Percentiles rank a stretch among this genome's conserved stretches.
These are phyloP conservation scores for Adenanthera pavonina DNA, from an alignment of 306 rosid species.

Conservation along the genomic window DNA sequence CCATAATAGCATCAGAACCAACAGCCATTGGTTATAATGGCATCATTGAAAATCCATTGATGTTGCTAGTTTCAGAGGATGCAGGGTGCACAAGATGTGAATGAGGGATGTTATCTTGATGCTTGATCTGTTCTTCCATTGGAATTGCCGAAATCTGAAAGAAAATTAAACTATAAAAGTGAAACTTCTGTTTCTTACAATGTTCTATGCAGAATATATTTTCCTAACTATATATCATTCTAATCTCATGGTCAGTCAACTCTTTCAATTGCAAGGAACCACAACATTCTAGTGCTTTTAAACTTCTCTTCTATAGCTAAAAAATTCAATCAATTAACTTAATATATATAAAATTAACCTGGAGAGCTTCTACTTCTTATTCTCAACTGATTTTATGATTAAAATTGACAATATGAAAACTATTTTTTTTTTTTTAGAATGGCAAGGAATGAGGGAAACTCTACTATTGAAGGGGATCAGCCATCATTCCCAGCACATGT, in stretches of 20 bases:
- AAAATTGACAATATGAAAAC: too few species aligned
- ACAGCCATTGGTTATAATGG: constrained; percentile 44
- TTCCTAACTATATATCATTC: not conserved
- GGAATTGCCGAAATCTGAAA: constrained; percentile 62
- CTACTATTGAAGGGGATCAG: too few species aligned
- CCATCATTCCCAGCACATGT: too few species aligned
- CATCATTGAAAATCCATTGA: constrained; percentile 51
- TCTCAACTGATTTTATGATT: too few species aligned
- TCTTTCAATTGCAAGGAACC: not conserved
- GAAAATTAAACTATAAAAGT: constrained; percentile 8
- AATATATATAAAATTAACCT: not conserved
- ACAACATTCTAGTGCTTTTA: constrained; percentile 4
- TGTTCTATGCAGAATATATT: not conserved
- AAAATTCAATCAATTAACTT: constrained; percentile 2
- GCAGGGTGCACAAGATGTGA: constrained; percentile 48
- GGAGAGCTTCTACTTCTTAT: too few species aligned
- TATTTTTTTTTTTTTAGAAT: too few species aligned
- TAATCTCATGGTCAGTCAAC: not conserved
- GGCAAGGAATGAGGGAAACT: too few species aligned
- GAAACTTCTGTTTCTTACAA: not conserved
- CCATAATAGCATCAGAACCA: constrained; percentile 17
- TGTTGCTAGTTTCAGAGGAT: constrained; percentile 48
- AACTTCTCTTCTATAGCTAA: constrained; percentile 21
- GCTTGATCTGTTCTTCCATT: constrained; percentile 62
- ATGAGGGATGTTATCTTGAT: constrained; percentile 54